Evolutionary conservation across 1,284 basidiomycete species (phyloP).

Genomic region (Abortiporus biennis): DNA sequence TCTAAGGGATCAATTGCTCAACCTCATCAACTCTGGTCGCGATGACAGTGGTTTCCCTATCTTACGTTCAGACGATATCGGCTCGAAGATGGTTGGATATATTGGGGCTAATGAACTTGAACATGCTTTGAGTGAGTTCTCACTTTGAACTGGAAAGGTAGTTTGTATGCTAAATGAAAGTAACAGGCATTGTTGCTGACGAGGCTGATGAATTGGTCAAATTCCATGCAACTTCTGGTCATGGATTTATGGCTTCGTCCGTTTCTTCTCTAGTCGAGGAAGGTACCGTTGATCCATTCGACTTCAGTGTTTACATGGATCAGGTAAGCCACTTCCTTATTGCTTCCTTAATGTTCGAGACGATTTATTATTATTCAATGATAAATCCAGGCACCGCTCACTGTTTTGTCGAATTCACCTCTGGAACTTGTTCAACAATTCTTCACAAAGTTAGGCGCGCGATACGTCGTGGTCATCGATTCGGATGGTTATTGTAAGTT

Average conservation of each 20-base stretch:
- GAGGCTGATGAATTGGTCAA: constrained; percentile 59
- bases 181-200: constrained; percentile 69
- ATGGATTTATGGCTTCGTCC: constrained; percentile 43
- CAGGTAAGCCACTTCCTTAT: constrained; percentile 46
- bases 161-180: constrained; percentile 4
- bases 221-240: constrained; percentile 48
- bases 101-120: constrained; percentile 91
- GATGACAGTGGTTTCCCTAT: constrained; percentile 92
- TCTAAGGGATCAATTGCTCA: constrained; percentile 62
- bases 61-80: constrained; percentile 41
- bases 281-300: constrained; percentile 56
- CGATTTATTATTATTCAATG: constrained; percentile 2
- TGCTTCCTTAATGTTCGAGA: constrained; percentile 10
- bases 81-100: constrained; percentile 80
- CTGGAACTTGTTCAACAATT: constrained; percentile 88
- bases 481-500: constrained; percentile 77
- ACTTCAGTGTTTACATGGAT: constrained; percentile 89
- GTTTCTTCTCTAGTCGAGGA: constrained; percentile 54
- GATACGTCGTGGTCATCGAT: constrained; percentile 84
- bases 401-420: constrained; percentile 77
- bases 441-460: constrained; percentile 88
- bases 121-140: constrained; percentile 77
- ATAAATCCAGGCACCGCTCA: constrained; percentile 66
- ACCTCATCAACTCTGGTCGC: constrained; percentile 50
- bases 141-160: neutral